Conservation (phyloP, 2,329 filamentous ascomycete genomes). For the Fusarium oxysporum region DNA sequence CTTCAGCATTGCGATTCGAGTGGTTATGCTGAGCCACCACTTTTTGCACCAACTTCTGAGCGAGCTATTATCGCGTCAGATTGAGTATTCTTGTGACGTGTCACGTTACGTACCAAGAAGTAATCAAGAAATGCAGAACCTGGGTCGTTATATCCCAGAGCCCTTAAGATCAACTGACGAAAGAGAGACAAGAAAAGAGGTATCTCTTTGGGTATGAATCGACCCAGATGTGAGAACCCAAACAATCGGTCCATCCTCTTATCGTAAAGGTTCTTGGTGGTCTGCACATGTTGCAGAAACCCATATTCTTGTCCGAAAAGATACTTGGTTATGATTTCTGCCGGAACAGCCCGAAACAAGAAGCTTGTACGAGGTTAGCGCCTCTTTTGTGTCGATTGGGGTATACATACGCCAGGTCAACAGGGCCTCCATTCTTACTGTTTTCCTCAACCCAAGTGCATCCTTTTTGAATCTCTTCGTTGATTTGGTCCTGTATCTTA, state of each 20-base stretch:
- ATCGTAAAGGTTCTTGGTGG: not conserved
- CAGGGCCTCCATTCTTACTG: not conserved
- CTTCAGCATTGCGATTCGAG: not conserved
- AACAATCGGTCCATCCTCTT: not conserved
- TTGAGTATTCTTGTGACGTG: too few species aligned
- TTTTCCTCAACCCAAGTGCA: not conserved
- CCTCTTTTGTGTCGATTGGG: accelerated
- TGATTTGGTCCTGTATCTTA: conserved; percentile 1
- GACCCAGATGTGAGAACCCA: not conserved
- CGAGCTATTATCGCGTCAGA: not conserved
- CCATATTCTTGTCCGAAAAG: conserved; percentile 2
- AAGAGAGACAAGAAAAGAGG: not conserved
- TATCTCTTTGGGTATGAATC: conserved; percentile 5
- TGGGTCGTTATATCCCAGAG: not conserved
- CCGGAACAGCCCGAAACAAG: not conserved
- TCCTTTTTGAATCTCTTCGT: not conserved
- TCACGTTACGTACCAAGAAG: not conserved
- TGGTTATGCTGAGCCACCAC: not conserved
- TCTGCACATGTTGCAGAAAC: not conserved
- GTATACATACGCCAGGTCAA: not conserved
- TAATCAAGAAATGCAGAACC: conserved; percentile 2
- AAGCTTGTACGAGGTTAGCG: not conserved
- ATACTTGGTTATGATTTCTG: conserved; percentile 7
- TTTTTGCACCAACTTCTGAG: not conserved
- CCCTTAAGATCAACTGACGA: not conserved